phyloP scores from a whole-genome alignment of 441 rosid species.

The Croton setiger region DNA sequence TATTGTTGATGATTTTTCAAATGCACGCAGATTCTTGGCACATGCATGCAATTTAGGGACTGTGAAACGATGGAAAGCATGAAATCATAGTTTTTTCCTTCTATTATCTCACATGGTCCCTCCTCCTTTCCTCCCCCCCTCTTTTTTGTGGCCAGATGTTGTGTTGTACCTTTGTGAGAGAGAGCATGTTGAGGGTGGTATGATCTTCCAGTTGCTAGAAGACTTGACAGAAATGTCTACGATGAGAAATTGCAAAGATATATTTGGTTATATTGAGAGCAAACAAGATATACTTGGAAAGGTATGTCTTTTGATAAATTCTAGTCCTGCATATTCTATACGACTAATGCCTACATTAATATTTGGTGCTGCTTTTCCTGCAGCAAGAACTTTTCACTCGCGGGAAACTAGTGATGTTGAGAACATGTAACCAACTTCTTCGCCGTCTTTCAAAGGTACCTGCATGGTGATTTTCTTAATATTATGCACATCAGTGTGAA shows the following conservation, averaged over 20 bases:
- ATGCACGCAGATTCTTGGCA: neutral
- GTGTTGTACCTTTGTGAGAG: slow-evolving; percentile 96
- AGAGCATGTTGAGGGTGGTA: slow-evolving; percentile 97
- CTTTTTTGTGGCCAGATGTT: slow-evolving; percentile 54
- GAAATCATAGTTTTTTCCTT: neutral
- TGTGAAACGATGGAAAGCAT: neutral
- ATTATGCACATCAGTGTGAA: neutral
- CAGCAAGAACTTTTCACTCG: slow-evolving; percentile 99
- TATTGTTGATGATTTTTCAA: neutral
- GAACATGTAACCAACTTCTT: slow-evolving; percentile 99
- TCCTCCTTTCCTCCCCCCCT: slow-evolving; percentile 1
- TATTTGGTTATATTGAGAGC: slow-evolving; percentile 91
- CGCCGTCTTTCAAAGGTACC: slow-evolving; percentile 94
- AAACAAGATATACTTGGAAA: slow-evolving; percentile 93
- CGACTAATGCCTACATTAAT: slow-evolving; percentile 1
- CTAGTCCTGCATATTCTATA: slow-evolving; percentile 2
- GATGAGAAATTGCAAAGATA: slow-evolving; percentile 91
- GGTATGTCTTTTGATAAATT: slow-evolving; percentile 31
- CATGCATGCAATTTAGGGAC: neutral
- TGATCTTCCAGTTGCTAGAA: slow-evolving; percentile 95
- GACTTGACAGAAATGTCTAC: slow-evolving; percentile 99
- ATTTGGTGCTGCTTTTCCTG: slow-evolving; percentile 17
- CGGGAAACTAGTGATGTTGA: slow-evolving; percentile 98
- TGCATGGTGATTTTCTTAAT: neutral
- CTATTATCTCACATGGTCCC: neutral